Base-by-base conservation (phyloP, 345 rosid species). In the Pistacia vera region DNA sequence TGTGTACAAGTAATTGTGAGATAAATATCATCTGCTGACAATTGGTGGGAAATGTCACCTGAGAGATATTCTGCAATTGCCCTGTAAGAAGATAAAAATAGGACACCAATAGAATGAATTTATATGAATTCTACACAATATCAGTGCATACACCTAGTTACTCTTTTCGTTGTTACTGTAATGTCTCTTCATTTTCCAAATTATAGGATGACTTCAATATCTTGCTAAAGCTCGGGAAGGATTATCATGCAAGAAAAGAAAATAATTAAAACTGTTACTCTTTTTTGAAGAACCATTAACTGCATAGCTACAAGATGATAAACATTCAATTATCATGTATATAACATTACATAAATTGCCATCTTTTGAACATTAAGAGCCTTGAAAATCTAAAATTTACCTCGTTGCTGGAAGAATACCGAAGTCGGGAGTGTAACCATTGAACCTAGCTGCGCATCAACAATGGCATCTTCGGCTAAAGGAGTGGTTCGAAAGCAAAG, bases 381-480 rank as follows among this genome's bases (percentile, higher is more conserved):
- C 66, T 0, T 87, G 85, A 52, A 81, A 89, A 6, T 67, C 73
- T 18, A 90, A 22, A 85, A 4, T 6, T 83, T 81, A 9, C 57
- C 57, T 54, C 17, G n/a, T 54, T 35, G 22, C 22, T 22, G 22
- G 22, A 22, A 22, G 22, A 22, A 22, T 22, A 44, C 91, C 92
- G 18, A 56, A 56, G 35, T 77, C 25, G 10, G 87, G 75, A 68
- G 88, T 44, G 66, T 88, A 89, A 18, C 74, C 74, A 63, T 89
- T 89, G 71, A 71, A 83, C 17, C 86, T 66, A 38, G 79, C 86
- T 0, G 93, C 61, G 90, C 72, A 3, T 86, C 83, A 2, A 81
- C 78, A 38, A 89, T 56, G 61, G 96, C 92, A 11, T 86, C 90
- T 55, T 81, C 90, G 0, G 92, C 86, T 0, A 48, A 64, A 4